Evolutionary conservation across 2,329 filamentous ascomycete species (phyloP), one percentile per base, ranked within the genome.

Genomic region (Cytospora schulzeri): DNA sequence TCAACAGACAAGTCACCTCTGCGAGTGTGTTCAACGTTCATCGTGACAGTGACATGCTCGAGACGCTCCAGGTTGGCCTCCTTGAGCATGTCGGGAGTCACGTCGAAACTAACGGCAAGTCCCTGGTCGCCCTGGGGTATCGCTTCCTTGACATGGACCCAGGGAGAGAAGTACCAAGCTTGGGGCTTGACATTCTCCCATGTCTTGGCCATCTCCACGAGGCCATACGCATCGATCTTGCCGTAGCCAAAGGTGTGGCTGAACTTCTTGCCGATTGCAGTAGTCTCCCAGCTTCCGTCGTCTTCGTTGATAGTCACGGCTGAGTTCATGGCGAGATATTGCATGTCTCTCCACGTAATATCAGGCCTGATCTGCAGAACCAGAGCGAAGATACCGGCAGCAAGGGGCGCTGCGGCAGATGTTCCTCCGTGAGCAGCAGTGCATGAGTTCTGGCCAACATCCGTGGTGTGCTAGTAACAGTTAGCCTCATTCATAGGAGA

Each of bases 231-330:
- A 75, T 99, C 95, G 48, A 98, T 86, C 79, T 97, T 98, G 73
- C 95, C 95, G 73, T 96, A 99, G 52, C 94, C 95, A 78, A 91
- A 99, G 55, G 92, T 92, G 75, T 99, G 95, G 74, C 93, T 97
- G 79, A 91, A 99, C 71, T 92, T 88, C 76, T 90, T 92, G 69
- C 92, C 94, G 66, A 91, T 88, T 4, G 85, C 82, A 0, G 93
- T 96, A 54, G 85, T 84, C 74, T 95, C 90, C 91, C 93, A 98
- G 68, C 92, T 90, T 41, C 85, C 88, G 60, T 76, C 72, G 22
- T 92, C 87, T 35, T 88, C 80, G 65, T 96, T 89, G 62, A 98
- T 82, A 1, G 91, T 92, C 31, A 95, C 84, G 0, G 94, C 93
- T 0, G 92, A 95, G 71, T 94, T 81, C 75, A 97, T 84, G 63